A percentile compares a stretch with the other conserved stretches of the same genome.
These are phyloP conservation scores for Achlya hypogyna DNA, from an alignment of 352 stramenopile genomes.

Conservation along the genomic window DNA sequence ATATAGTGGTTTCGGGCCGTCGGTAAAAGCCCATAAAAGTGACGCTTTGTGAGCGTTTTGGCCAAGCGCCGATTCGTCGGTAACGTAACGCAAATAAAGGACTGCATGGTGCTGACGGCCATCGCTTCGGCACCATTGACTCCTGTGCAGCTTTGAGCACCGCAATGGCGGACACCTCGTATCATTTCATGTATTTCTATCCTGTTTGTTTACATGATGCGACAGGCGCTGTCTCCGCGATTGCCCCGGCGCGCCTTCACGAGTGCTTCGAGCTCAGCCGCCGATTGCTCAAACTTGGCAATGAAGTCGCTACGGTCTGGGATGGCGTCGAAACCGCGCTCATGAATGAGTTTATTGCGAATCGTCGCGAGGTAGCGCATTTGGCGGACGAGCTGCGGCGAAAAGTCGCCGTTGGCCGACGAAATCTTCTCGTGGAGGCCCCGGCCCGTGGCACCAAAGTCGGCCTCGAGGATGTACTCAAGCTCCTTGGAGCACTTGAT, in stretches of 20 bases:
- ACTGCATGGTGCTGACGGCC: too few species aligned
- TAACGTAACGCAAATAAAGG: too few species aligned
- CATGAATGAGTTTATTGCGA: constrained; percentile 73
- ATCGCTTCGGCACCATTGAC: too few species aligned
- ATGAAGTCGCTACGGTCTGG: constrained; percentile 59
- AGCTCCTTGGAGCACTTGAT: constrained; percentile 79
- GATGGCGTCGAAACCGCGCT: constrained; percentile 48
- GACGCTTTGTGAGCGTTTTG: too few species aligned
- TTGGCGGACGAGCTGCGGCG: constrained; percentile 40
- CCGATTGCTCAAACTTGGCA: constrained; percentile 40
- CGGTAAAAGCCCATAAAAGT: too few species aligned
- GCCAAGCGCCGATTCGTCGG: too few species aligned
- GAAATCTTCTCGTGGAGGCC: constrained; percentile 70
- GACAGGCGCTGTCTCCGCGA: not conserved
- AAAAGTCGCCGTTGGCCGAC: constrained; percentile 33
- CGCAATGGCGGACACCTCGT: too few species aligned
- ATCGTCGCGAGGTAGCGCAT: constrained; percentile 75
- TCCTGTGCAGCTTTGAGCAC: too few species aligned
- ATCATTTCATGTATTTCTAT: too few species aligned
- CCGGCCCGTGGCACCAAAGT: constrained; percentile 56
- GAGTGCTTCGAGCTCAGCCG: constrained; percentile 40
- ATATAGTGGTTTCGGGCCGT: too few species aligned
- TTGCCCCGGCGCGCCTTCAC: not conserved
- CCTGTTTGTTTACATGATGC: constrained; percentile 4
- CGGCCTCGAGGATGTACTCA: constrained; percentile 48